Evolutionary conservation across 768 basidiomycete species (phyloP).

Genomic region (Pleurotus eryngii): DNA sequence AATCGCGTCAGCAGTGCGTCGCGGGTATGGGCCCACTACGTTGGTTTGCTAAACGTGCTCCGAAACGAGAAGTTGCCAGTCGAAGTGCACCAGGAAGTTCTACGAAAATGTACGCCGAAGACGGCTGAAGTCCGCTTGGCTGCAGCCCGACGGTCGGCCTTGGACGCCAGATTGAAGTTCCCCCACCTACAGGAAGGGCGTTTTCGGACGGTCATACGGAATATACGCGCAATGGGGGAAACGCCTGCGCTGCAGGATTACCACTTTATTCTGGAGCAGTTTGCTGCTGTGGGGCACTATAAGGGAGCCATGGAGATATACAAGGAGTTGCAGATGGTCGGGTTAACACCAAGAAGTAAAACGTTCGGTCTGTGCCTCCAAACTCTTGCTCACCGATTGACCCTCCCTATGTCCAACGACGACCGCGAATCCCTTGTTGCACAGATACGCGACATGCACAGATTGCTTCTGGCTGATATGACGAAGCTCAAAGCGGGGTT

Average conservation of each 20-base stretch:
- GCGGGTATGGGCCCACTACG: slow-evolving; percentile 65
- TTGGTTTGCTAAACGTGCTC: slow-evolving; percentile 47
- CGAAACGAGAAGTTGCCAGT: slow-evolving; percentile 53
- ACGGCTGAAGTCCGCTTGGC: slow-evolving; percentile 40
- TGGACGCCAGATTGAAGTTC: slow-evolving; percentile 28
- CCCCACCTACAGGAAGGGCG: slow-evolving; percentile 64
- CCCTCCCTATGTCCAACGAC: slow-evolving; percentile 47
- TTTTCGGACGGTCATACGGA: slow-evolving; percentile 63
- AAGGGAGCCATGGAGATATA: slow-evolving; percentile 58
- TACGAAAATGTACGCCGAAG: slow-evolving; percentile 61
- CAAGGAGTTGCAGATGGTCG: slow-evolving; percentile 47
- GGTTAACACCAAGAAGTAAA: slow-evolving; percentile 44
- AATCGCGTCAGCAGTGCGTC: slow-evolving; percentile 35
- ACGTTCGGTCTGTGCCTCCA: slow-evolving; percentile 67
- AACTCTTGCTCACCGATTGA: slow-evolving; percentile 65
- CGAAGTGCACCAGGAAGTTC: slow-evolving; percentile 64
- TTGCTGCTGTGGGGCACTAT: slow-evolving; percentile 72
- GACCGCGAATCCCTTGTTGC: slow-evolving; percentile 26
- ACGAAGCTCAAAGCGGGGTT: slow-evolving; percentile 39
- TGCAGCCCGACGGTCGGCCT: slow-evolving; percentile 37
- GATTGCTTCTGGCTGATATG: slow-evolving; percentile 60
- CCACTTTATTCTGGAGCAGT: slow-evolving; percentile 70
- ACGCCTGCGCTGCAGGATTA: slow-evolving; percentile 62
- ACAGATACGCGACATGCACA: slow-evolving; percentile 36
- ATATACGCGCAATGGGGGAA: slow-evolving; percentile 56